phyloP scores from a whole-genome alignment of 1,139 yeast genomes.

The Kodamaea plutei region DNA sequence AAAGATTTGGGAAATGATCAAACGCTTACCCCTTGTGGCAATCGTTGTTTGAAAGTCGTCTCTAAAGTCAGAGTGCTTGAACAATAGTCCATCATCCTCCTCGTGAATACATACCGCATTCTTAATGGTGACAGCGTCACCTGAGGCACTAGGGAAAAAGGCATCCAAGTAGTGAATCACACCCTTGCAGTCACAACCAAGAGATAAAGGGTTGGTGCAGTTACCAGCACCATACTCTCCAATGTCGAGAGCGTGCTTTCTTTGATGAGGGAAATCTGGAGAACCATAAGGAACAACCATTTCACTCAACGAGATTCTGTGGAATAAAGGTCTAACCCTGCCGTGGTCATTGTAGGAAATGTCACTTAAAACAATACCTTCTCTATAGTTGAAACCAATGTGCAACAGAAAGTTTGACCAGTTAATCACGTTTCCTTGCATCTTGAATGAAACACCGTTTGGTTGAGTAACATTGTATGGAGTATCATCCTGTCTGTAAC shows the following conservation, averaged over 20 bases:
- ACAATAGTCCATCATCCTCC: slow-evolving; percentile 76
- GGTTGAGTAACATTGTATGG: slow-evolving; percentile 75
- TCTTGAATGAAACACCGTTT: slow-evolving; percentile 71
- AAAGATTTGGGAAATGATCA: slow-evolving; percentile 73
- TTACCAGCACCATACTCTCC: slow-evolving; percentile 88
- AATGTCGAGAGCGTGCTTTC: slow-evolving; percentile 82
- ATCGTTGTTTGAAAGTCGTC: slow-evolving; percentile 73
- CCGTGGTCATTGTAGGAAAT: slow-evolving; percentile 73
- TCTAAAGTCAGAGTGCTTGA: slow-evolving; percentile 81
- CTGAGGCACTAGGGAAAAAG: slow-evolving; percentile 60
- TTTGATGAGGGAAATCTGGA: slow-evolving; percentile 76
- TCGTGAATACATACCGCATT: slow-evolving; percentile 82
- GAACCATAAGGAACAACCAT: slow-evolving; percentile 84
- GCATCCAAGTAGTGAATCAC: slow-evolving; percentile 79
- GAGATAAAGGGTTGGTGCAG: slow-evolving; percentile 72
- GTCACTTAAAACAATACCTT: slow-evolving; percentile 77
- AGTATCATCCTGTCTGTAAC: slow-evolving; percentile 53
- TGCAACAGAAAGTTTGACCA: slow-evolving; percentile 79
- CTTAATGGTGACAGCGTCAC: slow-evolving; percentile 66
- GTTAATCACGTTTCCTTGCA: slow-evolving; percentile 63
- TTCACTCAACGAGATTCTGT: slow-evolving; percentile 72
- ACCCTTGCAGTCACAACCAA: slow-evolving; percentile 85
- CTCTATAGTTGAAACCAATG: slow-evolving; percentile 80
- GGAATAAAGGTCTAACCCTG: slow-evolving; percentile 65
- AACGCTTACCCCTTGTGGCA: slow-evolving; percentile 70